Percentiles rank a stretch among this genome's conserved stretches.
phyloP scores from a whole-genome alignment of 164 flowering plant species.

The Nymphaea thermarum region DNA sequence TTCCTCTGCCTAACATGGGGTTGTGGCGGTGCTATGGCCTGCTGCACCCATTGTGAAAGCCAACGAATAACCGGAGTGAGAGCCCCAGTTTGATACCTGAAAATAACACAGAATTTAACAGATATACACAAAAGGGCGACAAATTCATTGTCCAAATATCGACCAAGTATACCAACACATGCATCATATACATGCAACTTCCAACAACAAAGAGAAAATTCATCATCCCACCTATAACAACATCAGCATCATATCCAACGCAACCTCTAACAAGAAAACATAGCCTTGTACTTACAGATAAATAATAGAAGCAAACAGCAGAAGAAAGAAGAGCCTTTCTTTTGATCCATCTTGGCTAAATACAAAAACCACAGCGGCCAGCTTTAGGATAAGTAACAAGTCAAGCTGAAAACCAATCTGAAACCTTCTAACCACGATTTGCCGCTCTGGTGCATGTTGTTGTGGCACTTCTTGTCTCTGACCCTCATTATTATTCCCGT shows the following conservation, averaged over 20 bases:
- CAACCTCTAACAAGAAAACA: no score
- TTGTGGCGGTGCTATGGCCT: slow-evolving; percentile 68
- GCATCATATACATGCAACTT: no score
- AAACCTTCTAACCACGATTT: slow-evolving; percentile 73
- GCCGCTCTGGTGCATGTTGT: slow-evolving; percentile 61
- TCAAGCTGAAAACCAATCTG: slow-evolving; percentile 89
- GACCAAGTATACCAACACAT: no score
- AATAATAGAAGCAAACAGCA: slow-evolving; percentile 59
- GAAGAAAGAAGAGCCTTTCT: slow-evolving; percentile 70
- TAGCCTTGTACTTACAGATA: slow-evolving; percentile 53
- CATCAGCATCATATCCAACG: no score
- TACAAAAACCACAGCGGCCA: slow-evolving; percentile 83
- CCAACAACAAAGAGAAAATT: no score
- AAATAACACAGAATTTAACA: not conserved
- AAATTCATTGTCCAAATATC: not conserved
- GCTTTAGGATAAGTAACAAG: slow-evolving; percentile 71
- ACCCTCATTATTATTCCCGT: slow-evolving; percentile 34
- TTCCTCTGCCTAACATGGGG: slow-evolving; percentile 45
- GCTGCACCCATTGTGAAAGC: slow-evolving; percentile 89
- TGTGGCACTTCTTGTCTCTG: slow-evolving; percentile 52
- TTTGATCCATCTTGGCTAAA: slow-evolving; percentile 97
- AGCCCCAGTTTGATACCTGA: slow-evolving; percentile 93
- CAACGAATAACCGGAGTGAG: slow-evolving; percentile 76
- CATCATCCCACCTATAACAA: no score
- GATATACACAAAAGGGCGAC: not conserved